phyloP scores from a whole-genome alignment of 768 basidiomycete species.

The Suillus discolor region DNA sequence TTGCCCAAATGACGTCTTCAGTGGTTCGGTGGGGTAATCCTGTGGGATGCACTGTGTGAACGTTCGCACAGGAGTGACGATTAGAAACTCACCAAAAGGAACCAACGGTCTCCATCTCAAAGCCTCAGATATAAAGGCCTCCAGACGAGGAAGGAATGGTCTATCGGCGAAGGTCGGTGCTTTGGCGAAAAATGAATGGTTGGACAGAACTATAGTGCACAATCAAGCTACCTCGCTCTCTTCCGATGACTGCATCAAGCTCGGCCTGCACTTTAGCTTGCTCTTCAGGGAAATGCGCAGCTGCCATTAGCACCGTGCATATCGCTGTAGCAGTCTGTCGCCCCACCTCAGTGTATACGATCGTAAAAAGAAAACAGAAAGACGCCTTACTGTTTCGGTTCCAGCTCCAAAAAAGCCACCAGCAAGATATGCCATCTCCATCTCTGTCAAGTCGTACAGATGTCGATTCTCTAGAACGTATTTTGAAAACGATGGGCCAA shows the following conservation, averaged over 20 bases:
- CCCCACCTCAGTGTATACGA: too few species aligned
- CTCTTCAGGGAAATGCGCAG: too few species aligned
- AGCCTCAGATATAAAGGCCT: neutral
- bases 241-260: too few species aligned
- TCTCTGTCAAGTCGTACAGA: conserved; percentile 23
- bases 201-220: neutral
- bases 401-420: conserved; percentile 63
- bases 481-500: neutral
- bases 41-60: too few species aligned
- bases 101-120: neutral
- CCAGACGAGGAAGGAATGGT: neutral
- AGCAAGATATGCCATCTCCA: conserved; percentile 55
- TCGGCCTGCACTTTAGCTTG: too few species aligned
- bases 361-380: neutral
- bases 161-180: neutral
- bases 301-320: too few species aligned
- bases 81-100: too few species aligned
- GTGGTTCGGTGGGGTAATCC: too few species aligned
- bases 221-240: neutral
- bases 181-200: conserved; percentile 13
- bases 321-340: too few species aligned
- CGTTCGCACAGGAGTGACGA: too few species aligned
- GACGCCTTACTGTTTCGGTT: conserved; percentile 43
- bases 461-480: neutral
- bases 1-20: too few species aligned